Conservation (phyloP, 768 basidiomycete genomes). For the Phlegmacium glaucopus region DNA sequence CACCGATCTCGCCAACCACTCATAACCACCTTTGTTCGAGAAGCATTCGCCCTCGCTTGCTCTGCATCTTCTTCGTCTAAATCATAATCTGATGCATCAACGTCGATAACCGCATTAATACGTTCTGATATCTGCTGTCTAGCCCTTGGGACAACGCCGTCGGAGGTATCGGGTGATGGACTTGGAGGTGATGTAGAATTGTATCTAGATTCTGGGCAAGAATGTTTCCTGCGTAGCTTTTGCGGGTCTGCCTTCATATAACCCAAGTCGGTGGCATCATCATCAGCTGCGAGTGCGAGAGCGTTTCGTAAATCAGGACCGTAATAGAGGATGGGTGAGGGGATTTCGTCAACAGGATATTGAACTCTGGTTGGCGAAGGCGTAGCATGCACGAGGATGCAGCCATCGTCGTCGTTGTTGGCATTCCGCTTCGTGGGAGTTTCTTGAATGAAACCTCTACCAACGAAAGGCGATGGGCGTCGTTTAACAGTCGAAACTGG, state of each 20-base stretch:
- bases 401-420: not conserved
- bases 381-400: conserved; percentile 14
- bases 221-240: not conserved
- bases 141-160: conserved; percentile 7
- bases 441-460: conserved; percentile 1
- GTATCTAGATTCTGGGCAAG: conserved; percentile 8
- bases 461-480: conserved; percentile 1
- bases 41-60: not conserved
- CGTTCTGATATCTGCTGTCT: conserved; percentile 7
- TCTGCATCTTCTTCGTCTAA: conserved; percentile 22
- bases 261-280: conserved; percentile 5
- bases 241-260: conserved; percentile 4
- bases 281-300: conserved; percentile 13
- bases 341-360: conserved; percentile 13
- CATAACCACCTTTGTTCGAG: conserved; percentile 21
- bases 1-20: conserved; percentile 29
- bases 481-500: conserved; percentile 23
- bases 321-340: conserved; percentile 17
- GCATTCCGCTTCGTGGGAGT: conserved; percentile 8
- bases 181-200: conserved; percentile 26
- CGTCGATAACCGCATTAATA: conserved; percentile 17
- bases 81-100: conserved; percentile 20
- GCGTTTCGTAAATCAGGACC: conserved; percentile 23
- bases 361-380: conserved; percentile 14
- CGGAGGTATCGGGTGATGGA: conserved; percentile 37